phyloP scores from a whole-genome alignment of 805 yeast species.

The Cyberlindnera meyerae region DNA sequence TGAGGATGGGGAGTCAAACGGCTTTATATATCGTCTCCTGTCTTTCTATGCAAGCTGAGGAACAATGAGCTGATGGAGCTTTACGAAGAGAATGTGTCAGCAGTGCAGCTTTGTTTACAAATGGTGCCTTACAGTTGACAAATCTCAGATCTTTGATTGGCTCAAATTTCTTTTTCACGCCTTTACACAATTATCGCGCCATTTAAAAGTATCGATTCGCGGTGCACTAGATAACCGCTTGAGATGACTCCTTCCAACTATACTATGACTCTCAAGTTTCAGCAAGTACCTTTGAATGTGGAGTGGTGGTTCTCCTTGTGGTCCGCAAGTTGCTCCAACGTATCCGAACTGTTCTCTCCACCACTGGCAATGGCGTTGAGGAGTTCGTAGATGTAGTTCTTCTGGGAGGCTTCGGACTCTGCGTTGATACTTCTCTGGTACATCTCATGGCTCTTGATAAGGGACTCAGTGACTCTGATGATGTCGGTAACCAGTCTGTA shows the following conservation, averaged over 20 bases:
- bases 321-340: conserved; percentile 13
- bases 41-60: no score
- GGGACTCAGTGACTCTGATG: conserved; percentile 45
- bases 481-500: conserved; percentile 62
- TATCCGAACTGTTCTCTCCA: conserved; percentile 38
- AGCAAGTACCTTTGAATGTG: conserved; percentile 28
- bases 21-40: no score
- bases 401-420: conserved; percentile 20
- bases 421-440: conserved; percentile 15
- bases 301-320: conserved; percentile 23
- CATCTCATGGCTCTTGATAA: conserved; percentile 41
- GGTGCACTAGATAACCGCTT: no score
- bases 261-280: no score
- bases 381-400: conserved; percentile 40
- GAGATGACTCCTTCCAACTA: no score
- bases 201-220: no score
- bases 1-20: no score
- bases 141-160: conserved; percentile 6
- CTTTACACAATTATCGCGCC: no score
- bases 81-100: not conserved
- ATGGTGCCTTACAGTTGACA: conserved; percentile 1
- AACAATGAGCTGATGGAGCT: no score
- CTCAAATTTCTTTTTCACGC: conserved; percentile 4
- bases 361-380: conserved; percentile 51
- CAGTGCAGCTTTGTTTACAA: no score